phyloP scores from a whole-genome alignment of 1,284 basidiomycete species.

The Cutaneotrichosporon sp. region DNA sequence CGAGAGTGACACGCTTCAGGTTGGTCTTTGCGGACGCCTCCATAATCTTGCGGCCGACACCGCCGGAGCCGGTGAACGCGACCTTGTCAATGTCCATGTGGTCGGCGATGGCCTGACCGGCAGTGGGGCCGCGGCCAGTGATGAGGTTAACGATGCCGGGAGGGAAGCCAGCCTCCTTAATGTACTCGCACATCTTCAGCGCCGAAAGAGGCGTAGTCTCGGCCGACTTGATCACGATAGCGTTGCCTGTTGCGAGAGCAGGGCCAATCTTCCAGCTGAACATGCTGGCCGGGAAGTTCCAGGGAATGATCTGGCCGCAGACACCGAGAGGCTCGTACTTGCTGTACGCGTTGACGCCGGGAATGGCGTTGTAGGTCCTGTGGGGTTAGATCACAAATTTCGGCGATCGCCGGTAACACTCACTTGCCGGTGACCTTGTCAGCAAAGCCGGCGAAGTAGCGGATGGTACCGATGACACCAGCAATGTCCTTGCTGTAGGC shows the following conservation, averaged over 20 bases:
- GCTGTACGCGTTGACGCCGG: constrained; percentile 62
- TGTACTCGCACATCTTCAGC: constrained; percentile 56
- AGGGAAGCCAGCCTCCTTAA: constrained; percentile 78
- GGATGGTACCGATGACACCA: constrained; percentile 69
- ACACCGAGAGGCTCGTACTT: constrained; percentile 93
- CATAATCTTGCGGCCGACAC: constrained; percentile 78
- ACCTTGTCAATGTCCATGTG: constrained; percentile 71
- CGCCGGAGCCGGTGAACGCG: constrained; percentile 55
- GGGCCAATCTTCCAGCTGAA: constrained; percentile 85
- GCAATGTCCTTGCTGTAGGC: constrained; percentile 76
- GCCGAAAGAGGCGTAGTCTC: constrained; percentile 84
- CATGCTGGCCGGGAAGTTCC: constrained; percentile 63
- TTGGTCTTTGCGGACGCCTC: constrained; percentile 73
- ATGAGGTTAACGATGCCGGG: constrained; percentile 82
- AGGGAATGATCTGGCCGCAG: constrained; percentile 70
- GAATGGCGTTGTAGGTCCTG: constrained; percentile 15
- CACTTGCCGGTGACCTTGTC: constrained; percentile 74
- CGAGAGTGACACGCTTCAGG: constrained; percentile 59
- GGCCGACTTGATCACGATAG: constrained; percentile 43
- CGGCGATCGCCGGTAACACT: neutral
- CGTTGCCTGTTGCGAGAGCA: constrained; percentile 63
- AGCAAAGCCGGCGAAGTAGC: constrained; percentile 52
- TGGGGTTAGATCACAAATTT: neutral
- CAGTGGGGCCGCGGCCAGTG: constrained; percentile 61
- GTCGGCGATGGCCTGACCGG: constrained; percentile 54